Conservation (phyloP, 768 basidiomycete genomes). For the Tylopilus sp. region DNA sequence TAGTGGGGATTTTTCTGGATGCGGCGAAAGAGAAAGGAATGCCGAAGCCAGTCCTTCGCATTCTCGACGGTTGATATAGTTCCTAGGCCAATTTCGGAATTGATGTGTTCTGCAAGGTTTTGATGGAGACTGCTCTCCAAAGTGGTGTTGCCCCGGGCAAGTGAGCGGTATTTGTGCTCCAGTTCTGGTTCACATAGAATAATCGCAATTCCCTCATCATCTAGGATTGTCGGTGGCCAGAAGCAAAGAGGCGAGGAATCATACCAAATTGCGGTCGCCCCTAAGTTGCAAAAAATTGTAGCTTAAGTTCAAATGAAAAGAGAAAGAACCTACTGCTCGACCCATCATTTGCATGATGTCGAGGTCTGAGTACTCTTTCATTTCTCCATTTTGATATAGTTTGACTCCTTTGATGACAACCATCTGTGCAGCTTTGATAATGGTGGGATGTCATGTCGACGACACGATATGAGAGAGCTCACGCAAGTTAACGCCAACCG, state of each 20-base stretch:
- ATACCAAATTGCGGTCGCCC: constrained; percentile 90
- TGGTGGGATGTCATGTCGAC: background rate
- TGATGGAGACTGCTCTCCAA: constrained; percentile 85
- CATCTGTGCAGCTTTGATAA: constrained; percentile 75
- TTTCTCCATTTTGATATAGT: constrained; percentile 64
- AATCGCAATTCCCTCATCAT: constrained; percentile 78
- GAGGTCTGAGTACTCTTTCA: constrained; percentile 84
- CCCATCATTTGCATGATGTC: constrained; percentile 98
- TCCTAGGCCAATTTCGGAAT: constrained; percentile 86
- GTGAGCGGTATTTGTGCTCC: constrained; percentile 65
- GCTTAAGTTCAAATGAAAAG: background rate
- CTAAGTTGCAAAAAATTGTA: constrained; percentile 31
- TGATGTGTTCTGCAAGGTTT: constrained; percentile 87
- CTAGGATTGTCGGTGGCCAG: constrained; percentile 34
- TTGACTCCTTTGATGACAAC: constrained; percentile 93
- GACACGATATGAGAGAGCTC: constrained; percentile 27
- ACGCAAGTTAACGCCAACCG: constrained; percentile 96
- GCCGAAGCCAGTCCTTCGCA: constrained; percentile 80
- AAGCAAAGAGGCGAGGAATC: constrained; percentile 1
- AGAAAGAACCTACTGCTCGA: constrained; percentile 59
- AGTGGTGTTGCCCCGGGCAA: constrained; percentile 68
- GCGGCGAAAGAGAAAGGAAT: constrained; percentile 84
- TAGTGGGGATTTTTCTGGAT: constrained; percentile 79
- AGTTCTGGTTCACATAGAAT: constrained; percentile 77
- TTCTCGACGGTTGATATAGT: constrained; percentile 69